Conservation (phyloP, 2,329 filamentous ascomycete genomes). For the Curvularia sp. region DNA sequence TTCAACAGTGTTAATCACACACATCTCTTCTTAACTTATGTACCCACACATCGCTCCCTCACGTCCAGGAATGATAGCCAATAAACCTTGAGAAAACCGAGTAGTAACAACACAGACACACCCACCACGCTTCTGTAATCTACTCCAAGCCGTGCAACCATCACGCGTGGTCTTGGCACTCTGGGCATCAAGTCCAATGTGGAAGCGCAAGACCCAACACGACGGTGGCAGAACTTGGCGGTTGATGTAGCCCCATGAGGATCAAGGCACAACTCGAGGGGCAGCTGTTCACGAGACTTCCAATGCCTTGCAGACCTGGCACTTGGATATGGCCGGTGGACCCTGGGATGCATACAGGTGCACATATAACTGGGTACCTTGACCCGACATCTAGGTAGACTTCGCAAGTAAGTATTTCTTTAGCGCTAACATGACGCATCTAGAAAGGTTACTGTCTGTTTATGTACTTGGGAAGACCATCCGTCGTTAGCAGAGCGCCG, state of each 20-base stretch:
- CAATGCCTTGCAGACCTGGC: not conserved
- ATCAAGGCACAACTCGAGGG: not conserved
- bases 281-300: not conserved
- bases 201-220: not conserved
- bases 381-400: not conserved
- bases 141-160: not conserved
- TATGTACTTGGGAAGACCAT: not conserved
- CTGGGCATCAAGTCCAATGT: not conserved
- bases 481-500: not conserved
- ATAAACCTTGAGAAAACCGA: not conserved
- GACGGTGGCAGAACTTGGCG: not conserved
- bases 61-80: not conserved
- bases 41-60: not conserved
- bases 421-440: not conserved
- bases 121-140: too few relatives aligned
- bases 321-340: not conserved
- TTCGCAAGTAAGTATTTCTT: not conserved
- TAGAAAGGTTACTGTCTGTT: not conserved
- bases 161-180: not conserved
- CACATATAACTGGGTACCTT: not conserved
- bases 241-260: not conserved
- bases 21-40: not conserved
- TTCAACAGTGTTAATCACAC: too few relatives aligned
- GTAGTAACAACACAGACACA: not conserved
- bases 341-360: constrained; percentile 4